Evolutionary conservation across 2,329 filamentous ascomycete genomes (phyloP), one percentile per base, ranked within the genome.

Genomic region (Juglanconis sp.): DNA sequence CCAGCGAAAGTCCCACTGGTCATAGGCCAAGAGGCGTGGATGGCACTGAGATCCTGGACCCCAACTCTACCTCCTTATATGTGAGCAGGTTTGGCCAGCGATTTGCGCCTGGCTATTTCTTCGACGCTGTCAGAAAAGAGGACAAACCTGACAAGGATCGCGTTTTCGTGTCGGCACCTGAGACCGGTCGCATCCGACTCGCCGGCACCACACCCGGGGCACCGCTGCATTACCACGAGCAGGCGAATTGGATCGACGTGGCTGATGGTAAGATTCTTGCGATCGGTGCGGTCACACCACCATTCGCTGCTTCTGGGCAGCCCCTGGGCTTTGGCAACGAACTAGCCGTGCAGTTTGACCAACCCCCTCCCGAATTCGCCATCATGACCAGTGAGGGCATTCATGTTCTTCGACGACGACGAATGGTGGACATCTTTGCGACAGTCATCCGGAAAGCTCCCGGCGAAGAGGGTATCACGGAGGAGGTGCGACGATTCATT

Each of bases 341-440:
- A 75, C 80, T 98, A 59, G 92, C 95, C 1, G 89, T 96, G n/a
- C 96, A 99, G 68, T 99, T 95, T 68, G 95, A 99, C 69, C 83
- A 90, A 62, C 80, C 87, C 0, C 83, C 89, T 0, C 87, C 89
- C 54, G 94, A 99, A 70, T 87, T 98, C 65, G 95, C 94, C 1
- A 86, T 99, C 51, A 81, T 99, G 57, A 98, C 95, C 36, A 96
- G 95, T 68, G 92, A 86, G 13, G 95, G 95, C 3, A 86, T 99
- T 56, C 92, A 97, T 68, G 84, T 96, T 7, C 85, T 98, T 57
- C 88, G 92, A 57, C 83, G 95, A 53, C 84, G 92, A 68, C 83
- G 95, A 57, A 81, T 98, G 5, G 92, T 98, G 1, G 95, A 99
- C 70, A 89, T 96, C 8, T 96, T 99, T 73, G 92, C 94, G 3